Percentiles rank a stretch among this genome's conserved stretches.
These are phyloP conservation scores for Lenwebbia sp. DNA, from an alignment of 345 rosid species.

Conservation along the genomic window DNA sequence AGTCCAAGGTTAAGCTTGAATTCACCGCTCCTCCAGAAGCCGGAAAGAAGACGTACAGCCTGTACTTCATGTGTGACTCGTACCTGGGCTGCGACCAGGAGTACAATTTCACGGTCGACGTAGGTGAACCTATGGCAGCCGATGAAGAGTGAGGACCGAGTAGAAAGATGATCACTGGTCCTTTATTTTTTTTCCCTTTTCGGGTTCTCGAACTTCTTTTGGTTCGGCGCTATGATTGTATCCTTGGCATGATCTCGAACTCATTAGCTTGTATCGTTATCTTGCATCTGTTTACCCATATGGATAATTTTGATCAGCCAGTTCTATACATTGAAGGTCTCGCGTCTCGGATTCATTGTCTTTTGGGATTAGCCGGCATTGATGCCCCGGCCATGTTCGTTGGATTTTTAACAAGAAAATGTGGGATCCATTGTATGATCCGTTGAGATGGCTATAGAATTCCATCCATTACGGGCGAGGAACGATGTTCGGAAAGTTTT, in stretches of 20 bases:
- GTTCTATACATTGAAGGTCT: background rate
- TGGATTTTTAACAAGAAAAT: background rate
- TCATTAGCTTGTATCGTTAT: background rate
- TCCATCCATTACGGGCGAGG: background rate
- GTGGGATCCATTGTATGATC: background rate
- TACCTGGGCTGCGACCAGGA: constrained; percentile 92
- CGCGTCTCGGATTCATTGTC: background rate
- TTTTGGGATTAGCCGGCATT: background rate
- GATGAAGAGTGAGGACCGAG: constrained; percentile 6
- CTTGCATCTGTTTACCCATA: background rate
- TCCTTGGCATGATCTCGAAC: background rate
- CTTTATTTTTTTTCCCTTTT: background rate
- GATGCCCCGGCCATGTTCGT: background rate
- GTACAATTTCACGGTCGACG: constrained; percentile 48
- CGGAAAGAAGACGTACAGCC: constrained; percentile 49
- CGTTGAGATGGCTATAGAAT: too few relatives aligned
- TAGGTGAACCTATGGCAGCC: constrained; percentile 27
- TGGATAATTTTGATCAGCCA: background rate
- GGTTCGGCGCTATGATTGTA: background rate
- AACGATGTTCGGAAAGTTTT: background rate
- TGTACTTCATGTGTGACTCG: constrained; percentile 84
- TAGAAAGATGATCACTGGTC: background rate
- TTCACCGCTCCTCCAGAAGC: constrained; percentile 60
- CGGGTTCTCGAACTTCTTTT: background rate
- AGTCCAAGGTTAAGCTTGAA: constrained; percentile 66